A percentile compares a stretch with the other conserved stretches of the same genome.
These are phyloP conservation scores for Cercophora scortea DNA, from an alignment of 495 filamentous ascomycete species.

Conservation along the genomic window DNA sequence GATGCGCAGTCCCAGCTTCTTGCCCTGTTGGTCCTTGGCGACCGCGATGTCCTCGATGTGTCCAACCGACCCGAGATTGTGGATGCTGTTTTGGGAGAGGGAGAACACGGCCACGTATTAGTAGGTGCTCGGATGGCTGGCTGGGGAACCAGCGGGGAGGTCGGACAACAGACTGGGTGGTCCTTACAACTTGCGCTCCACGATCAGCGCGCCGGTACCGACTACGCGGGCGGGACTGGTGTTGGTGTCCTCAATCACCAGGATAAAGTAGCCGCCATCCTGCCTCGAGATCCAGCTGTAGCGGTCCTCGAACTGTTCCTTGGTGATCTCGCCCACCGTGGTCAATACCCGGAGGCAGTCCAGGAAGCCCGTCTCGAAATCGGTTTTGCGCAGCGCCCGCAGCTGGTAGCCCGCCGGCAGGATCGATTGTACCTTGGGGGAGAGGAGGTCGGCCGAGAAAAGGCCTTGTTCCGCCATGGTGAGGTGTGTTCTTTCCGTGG, in stretches of 20 bases:
- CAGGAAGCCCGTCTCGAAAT: slow-evolving; percentile 75
- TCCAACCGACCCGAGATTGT: slow-evolving; percentile 69
- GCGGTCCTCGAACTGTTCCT: slow-evolving; percentile 65
- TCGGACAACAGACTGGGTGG: neutral
- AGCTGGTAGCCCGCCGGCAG: slow-evolving; percentile 77
- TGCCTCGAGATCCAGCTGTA: slow-evolving; percentile 78
- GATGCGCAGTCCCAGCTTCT: slow-evolving; percentile 86
- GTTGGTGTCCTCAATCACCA: slow-evolving; percentile 69
- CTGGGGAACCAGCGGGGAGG: neutral
- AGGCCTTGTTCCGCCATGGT: slow-evolving; percentile 50
- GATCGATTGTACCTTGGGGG: slow-evolving; percentile 57
- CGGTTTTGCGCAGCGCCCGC: slow-evolving; percentile 68
- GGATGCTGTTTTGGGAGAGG: slow-evolving; percentile 43
- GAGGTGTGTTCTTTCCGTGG: neutral
- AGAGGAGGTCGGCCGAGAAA: slow-evolving; percentile 72
- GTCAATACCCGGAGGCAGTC: slow-evolving; percentile 88
- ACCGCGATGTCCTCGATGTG: slow-evolving; percentile 99
- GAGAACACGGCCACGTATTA: slow-evolving; percentile 6
- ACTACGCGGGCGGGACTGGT: slow-evolving; percentile 51
- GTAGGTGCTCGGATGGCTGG: neutral
- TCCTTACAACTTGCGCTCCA: slow-evolving; percentile 74
- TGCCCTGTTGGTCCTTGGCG: slow-evolving; percentile 86
- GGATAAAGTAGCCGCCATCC: slow-evolving; percentile 74
- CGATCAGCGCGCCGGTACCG: slow-evolving; percentile 78
- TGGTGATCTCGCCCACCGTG: slow-evolving; percentile 79